These are phyloP conservation scores for Linderina pennispora DNA, from an alignment of 192 early-diverging fungal species.

Conservation along the genomic window DNA sequence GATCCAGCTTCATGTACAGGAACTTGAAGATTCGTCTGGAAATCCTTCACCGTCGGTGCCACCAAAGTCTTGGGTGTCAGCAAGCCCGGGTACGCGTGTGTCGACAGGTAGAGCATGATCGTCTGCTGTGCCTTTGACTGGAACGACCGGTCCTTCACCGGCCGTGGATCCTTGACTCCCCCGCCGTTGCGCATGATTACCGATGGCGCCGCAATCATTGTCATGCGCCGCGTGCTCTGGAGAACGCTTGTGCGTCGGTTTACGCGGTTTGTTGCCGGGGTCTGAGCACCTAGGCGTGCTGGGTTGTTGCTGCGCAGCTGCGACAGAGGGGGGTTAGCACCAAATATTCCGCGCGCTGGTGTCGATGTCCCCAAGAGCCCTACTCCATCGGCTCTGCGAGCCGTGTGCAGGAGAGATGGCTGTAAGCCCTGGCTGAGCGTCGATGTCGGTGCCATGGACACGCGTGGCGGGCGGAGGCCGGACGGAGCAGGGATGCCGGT, in stretches of 20 bases:
- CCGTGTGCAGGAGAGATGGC: conserved; percentile 19
- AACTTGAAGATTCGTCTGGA: conserved; percentile 66
- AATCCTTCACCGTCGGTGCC: conserved; percentile 65
- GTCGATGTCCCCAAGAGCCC: conserved; percentile 29
- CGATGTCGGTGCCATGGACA: conserved; percentile 42
- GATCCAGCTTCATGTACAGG: conserved; percentile 65
- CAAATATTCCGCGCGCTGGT: conserved; percentile 19
- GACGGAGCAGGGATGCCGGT: conserved; percentile 45
- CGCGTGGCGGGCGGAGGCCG: conserved; percentile 35
- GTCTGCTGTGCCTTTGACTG: conserved; percentile 51
- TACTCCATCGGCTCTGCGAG: conserved; percentile 22
- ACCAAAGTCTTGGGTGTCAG: conserved; percentile 53
- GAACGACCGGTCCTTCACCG: conserved; percentile 57
- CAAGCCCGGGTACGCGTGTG: conserved; percentile 54
- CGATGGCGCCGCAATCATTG: conserved; percentile 27
- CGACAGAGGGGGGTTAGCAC: conserved; percentile 35
- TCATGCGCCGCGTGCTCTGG: conserved; percentile 37
- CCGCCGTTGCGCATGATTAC: conserved; percentile 31
- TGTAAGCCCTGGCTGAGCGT: conserved; percentile 30
- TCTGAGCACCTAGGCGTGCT: conserved; percentile 21
- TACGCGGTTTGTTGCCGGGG: conserved; percentile 34
- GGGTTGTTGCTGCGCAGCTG: conserved; percentile 21
- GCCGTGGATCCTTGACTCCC: conserved; percentile 62
- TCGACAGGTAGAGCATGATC: conserved; percentile 59
- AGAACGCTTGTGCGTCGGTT: conserved; percentile 47